phyloP scores from a whole-genome alignment of 768 basidiomycete species.

The Tulasnella sp. region DNA sequence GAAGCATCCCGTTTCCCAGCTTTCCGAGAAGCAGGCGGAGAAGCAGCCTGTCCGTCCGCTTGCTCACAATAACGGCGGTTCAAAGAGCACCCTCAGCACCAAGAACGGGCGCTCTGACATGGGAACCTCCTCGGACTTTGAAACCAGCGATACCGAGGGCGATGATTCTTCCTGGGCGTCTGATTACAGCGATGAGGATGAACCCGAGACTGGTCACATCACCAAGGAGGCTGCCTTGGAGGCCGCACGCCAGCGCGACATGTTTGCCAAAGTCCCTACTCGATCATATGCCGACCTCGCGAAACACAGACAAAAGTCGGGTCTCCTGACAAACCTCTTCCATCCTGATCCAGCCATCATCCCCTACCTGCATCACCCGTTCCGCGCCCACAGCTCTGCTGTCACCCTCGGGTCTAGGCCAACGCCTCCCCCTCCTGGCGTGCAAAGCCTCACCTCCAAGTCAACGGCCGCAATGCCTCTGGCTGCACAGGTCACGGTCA shows the following conservation, averaged over 20 bases:
- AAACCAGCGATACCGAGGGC: conserved; percentile 21
- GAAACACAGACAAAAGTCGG: conserved; percentile 37
- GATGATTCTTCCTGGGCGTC: conserved; percentile 33
- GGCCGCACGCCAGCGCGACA: conserved; percentile 49
- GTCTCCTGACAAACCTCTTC: conserved; percentile 54
- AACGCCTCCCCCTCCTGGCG: background rate
- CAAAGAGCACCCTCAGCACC: background rate
- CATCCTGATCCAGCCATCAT: conserved; percentile 58
- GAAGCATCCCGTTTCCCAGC: conserved; percentile 1
- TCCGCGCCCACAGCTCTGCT: conserved; percentile 18
- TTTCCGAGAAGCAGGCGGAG: background rate
- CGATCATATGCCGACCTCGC: conserved; percentile 28
- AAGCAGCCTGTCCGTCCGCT: background rate
- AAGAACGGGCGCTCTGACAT: conserved; percentile 6
- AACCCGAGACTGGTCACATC: conserved; percentile 25
- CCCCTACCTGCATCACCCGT: conserved; percentile 38
- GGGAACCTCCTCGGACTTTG: conserved; percentile 37
- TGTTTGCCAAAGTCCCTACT: conserved; percentile 30
- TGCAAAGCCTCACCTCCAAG: conserved; percentile 39
- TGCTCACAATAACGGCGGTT: background rate
- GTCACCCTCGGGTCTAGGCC: conserved; percentile 17
- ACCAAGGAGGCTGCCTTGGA: conserved; percentile 44
- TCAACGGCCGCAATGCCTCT: conserved; percentile 48
- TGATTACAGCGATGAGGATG: conserved; percentile 36
- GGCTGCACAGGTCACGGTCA: conserved; percentile 33